Evolutionary conservation across 768 basidiomycete species (phyloP).

Genomic region (Mycena olivaceomarginata): DNA sequence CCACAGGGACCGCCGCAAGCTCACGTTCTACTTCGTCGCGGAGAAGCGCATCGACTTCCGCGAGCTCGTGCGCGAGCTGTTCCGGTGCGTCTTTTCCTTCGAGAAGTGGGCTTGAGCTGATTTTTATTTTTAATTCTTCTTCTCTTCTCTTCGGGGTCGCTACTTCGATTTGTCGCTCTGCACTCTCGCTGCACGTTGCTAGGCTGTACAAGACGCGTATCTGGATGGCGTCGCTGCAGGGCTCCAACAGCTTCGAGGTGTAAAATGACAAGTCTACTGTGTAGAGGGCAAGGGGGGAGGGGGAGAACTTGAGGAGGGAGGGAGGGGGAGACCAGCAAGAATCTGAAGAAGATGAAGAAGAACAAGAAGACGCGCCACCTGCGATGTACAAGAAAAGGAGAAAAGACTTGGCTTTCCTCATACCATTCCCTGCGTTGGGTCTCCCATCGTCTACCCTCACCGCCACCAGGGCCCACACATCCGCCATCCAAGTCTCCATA

Average conservation of each 20-base stretch:
- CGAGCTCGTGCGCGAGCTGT: constrained; percentile 95
- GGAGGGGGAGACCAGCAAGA: background rate
- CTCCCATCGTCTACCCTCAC: background rate
- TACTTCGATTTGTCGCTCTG: no score
- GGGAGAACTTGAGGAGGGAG: background rate
- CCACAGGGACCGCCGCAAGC: constrained; percentile 94
- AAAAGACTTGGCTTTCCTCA: background rate
- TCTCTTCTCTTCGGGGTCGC: no score
- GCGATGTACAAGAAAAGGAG: constrained; percentile 16
- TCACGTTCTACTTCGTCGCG: constrained; percentile 98
- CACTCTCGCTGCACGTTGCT: background rate
- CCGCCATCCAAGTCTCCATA: background rate
- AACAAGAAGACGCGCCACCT: background rate
- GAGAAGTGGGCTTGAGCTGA: background rate
- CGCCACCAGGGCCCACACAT: background rate
- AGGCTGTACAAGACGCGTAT: constrained; percentile 96
- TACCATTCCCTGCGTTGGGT: background rate
- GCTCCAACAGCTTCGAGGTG: constrained; percentile 48
- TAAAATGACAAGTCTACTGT: background rate
- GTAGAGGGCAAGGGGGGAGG: background rate
- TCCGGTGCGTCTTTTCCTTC: constrained; percentile 73
- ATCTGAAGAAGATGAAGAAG: background rate
- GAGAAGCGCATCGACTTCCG: constrained; percentile 97
- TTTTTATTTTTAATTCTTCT: no score
- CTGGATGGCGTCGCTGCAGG: constrained; percentile 94